Evolutionary conservation across 2,329 filamentous ascomycete genomes (phyloP).

Genomic region (Fusarium nodosum): DNA sequence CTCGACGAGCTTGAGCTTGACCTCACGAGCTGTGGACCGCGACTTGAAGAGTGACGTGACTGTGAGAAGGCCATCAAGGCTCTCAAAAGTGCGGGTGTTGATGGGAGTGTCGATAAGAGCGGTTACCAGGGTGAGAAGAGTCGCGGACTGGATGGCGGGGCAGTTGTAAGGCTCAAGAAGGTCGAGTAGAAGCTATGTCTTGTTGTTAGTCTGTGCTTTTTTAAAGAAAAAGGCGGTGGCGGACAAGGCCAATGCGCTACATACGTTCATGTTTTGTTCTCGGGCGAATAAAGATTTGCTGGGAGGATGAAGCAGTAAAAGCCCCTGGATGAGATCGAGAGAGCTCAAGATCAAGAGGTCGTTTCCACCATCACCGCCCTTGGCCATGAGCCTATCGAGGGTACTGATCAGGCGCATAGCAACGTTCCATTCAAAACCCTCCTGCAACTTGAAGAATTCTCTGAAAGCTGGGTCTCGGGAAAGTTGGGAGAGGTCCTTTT

Average conservation of each 20-base stretch:
- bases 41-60: constrained; percentile 95
- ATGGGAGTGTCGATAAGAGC: constrained; percentile 86
- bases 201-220: constrained; percentile 20
- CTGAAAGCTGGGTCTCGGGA: constrained; percentile 88
- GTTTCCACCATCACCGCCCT: constrained; percentile 84
- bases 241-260: constrained; percentile 49
- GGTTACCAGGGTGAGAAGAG: constrained; percentile 89
- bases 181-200: constrained; percentile 82
- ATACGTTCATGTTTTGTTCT: constrained; percentile 93
- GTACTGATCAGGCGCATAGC: constrained; percentile 87
- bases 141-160: constrained; percentile 90
- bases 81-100: constrained; percentile 93
- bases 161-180: constrained; percentile 94
- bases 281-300: constrained; percentile 88
- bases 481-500: constrained; percentile 77
- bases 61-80: constrained; percentile 89
- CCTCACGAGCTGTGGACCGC: constrained; percentile 84
- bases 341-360: constrained; percentile 90
- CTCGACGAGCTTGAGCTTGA: constrained; percentile 96
- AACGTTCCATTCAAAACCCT: constrained; percentile 98
- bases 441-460: constrained; percentile 96
- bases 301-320: constrained; percentile 88
- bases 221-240: background rate
- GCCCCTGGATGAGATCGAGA: constrained; percentile 89
- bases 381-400: constrained; percentile 86